These are phyloP conservation scores for Sporothrix brunneoviolacea DNA, from an alignment of 2,329 filamentous ascomycete genomes.

Conservation along the genomic window DNA sequence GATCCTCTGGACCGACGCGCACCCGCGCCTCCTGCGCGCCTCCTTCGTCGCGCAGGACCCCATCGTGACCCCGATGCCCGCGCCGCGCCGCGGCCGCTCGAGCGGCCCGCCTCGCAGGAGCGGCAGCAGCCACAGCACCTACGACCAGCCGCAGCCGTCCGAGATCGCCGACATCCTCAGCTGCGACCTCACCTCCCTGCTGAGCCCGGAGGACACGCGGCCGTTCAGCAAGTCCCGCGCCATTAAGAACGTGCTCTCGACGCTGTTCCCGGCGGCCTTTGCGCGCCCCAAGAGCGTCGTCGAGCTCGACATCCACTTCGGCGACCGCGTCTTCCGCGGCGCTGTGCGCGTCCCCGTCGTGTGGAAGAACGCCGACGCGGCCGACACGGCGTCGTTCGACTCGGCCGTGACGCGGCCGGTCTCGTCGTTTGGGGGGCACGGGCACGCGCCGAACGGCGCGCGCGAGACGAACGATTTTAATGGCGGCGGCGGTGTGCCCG, in stretches of 20 bases:
- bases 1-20: constrained; percentile 50
- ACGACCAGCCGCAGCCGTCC: constrained; percentile 31
- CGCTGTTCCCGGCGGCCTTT: constrained; percentile 34
- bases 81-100: constrained; percentile 19
- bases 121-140: constrained; percentile 20
- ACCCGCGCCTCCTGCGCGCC: constrained; percentile 41
- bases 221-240: constrained; percentile 33
- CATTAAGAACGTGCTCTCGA: constrained; percentile 38
- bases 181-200: constrained; percentile 36
- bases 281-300: constrained; percentile 27
- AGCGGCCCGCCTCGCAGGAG: neutral
- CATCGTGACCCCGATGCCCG: constrained; percentile 36
- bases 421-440: constrained; percentile 28
- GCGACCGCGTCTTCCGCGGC: constrained; percentile 36
- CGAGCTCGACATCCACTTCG: constrained; percentile 46
- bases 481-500: no score
- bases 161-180: constrained; percentile 36
- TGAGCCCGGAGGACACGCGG: constrained; percentile 29
- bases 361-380: constrained; percentile 38
- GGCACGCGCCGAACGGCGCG: constrained; percentile 16
- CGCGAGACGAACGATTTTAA: constrained; percentile 9
- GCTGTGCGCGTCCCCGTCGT: constrained; percentile 43
- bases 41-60: constrained; percentile 38
- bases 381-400: constrained; percentile 27
- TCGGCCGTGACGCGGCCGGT: constrained; percentile 29